Base-by-base conservation (phyloP, 371 early-diverging fungal genomes). In the Rhizopus arrhizus region DNA sequence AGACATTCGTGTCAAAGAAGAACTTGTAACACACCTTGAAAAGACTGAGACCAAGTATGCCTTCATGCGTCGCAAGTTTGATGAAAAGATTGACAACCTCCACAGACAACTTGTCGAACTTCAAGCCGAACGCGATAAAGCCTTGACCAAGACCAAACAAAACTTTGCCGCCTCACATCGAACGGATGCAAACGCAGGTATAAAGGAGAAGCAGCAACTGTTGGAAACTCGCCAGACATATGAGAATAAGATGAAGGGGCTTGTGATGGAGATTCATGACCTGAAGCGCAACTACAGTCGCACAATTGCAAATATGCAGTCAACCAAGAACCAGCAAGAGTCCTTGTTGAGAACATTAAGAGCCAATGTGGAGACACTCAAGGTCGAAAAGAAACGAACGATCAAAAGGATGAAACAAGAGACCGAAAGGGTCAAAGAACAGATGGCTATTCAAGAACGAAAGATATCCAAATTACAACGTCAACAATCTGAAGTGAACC, bases 391-490 rank as follows among this genome's bases (percentile, higher is more conserved):
- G 75, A 74, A 87, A 45, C 83, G 87, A 4, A 89, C 91, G 88
- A 69, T 91, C 62, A 89, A 89, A 59, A 85, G 91, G 15, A 89
- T 92, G 82, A 88, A 89, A 64, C 86, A 85, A 52, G 91, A 91
- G 60, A 81, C 86, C 0, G 84, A 88, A 56, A 77, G 83, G 11
- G 84, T 85, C 28, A 82, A 90, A 45, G 90, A 89, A 35, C 80
- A 87, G 62, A 81, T 85, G 58, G 81, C 84, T 5, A 66, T 76
- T 9, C 88, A 87, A 52, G 87, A 90, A 62, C 78, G 89, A 16
- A 87, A 89, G 63, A 88, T 94, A 47, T 85, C 89, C 42, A 80
- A 82, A 40, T 69, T 94, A 42, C 84, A 86, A 38, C 75, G 89
- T 16, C 83, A 86, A 40, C 91, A 92, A 68, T 77, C 81, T 40